phyloP scores from a whole-genome alignment of 805 yeast genomes.

The Millerago galiae region DNA sequence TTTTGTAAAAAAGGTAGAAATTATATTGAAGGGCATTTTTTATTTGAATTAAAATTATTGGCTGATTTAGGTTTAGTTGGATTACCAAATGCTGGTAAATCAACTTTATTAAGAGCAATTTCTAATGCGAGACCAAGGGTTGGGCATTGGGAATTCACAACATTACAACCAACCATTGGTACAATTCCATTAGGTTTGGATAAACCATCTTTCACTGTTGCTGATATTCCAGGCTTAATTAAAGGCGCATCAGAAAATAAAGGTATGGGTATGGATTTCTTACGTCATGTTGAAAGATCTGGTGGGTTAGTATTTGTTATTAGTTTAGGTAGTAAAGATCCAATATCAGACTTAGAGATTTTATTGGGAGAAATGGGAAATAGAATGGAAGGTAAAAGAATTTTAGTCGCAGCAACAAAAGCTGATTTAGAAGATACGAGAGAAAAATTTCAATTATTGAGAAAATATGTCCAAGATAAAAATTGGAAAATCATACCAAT shows the following conservation, averaged over 20 bases:
- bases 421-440: slow-evolving; percentile 67
- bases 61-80: slow-evolving; percentile 96
- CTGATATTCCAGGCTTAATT: slow-evolving; percentile 95
- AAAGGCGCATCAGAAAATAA: slow-evolving; percentile 78
- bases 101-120: slow-evolving; percentile 79
- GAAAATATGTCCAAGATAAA: slow-evolving; percentile 33
- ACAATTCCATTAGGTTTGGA: slow-evolving; percentile 67
- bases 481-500: slow-evolving; percentile 77
- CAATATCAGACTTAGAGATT: slow-evolving; percentile 56
- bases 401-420: slow-evolving; percentile 85
- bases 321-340: slow-evolving; percentile 62
- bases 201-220: slow-evolving; percentile 72
- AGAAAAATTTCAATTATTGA: slow-evolving; percentile 40
- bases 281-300: slow-evolving; percentile 89
- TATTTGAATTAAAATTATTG: slow-evolving; percentile 77
- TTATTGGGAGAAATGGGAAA: slow-evolving; percentile 70
- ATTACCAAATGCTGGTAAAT: slow-evolving; percentile 94
- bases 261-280: slow-evolving; percentile 91
- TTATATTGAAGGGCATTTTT: slow-evolving; percentile 58
- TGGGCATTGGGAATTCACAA: slow-evolving; percentile 97
- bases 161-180: slow-evolving; percentile 87
- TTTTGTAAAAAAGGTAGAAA: slow-evolving; percentile 77
- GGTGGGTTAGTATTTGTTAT: slow-evolving; percentile 85
- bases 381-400: slow-evolving; percentile 52
- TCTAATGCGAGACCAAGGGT: slow-evolving; percentile 85